Base-by-base conservation (phyloP, 371 early-diverging fungal species). In the Haplosporangium sp. region DNA sequence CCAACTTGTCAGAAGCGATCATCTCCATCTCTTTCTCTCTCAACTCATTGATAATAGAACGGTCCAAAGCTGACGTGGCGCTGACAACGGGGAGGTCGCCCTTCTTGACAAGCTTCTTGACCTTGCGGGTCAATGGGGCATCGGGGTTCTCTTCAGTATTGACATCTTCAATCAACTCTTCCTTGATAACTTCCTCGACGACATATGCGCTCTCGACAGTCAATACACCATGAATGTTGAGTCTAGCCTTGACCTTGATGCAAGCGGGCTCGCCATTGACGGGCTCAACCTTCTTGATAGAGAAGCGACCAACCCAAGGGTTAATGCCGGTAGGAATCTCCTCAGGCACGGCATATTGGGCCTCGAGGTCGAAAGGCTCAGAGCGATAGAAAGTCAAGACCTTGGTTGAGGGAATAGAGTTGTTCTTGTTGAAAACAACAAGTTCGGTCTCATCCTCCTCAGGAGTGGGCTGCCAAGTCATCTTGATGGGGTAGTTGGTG, bases 181-280 rank as follows among this genome's bases (percentile, higher is more conserved):
- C 92, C 40, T 93, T 89, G 82, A 92, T 87, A 68, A 89, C 87
- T 83, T 98, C 97, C 86, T 96, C 97, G 44, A 96, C 94, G 63
- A 94, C 92, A 83, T 94, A 92, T 62, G 98, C 97, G 62, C 90
- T 86, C 82, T 95, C 96, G 64, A 98, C 86, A 60, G 86, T 85
- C 77, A 96, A 85, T 73, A 97, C 85, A 74, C 95, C 93, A 87
- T 94, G 93, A 69, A 91, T 91, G 83, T 95, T 94, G 72, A 96
- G 85, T 79, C 92, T 89, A 50, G 94, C 95, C 92, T 97, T 97
- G 85, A 97, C 94, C 89, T 95, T 96, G 87, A 98, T 86, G 63
- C 93, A 94, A 48, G 94, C 90, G 59, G 84, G 76, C 45, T 87
- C 89, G 63, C 86, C 91, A 66, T 82, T 86, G 63, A 87, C 76